A percentile compares a stretch with the other conserved stretches of the same genome.
Conservation (phyloP, 2,329 filamentous ascomycete genomes). For the Aureobasidium sp. region DNA sequence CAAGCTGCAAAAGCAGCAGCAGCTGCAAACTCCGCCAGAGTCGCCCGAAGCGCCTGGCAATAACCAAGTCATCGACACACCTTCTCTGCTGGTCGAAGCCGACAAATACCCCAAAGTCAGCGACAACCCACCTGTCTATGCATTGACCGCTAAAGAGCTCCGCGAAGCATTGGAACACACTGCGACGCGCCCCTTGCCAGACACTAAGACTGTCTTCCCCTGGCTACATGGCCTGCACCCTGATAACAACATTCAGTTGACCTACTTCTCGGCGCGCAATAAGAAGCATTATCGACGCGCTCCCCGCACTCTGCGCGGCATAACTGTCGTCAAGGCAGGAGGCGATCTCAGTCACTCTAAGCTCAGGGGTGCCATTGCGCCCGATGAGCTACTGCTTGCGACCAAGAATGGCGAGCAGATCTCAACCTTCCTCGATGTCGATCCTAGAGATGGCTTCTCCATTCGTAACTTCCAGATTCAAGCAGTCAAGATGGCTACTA, state of each 20-base stretch:
- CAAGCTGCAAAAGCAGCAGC: slow-evolving; percentile 31
- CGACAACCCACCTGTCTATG: slow-evolving; percentile 57
- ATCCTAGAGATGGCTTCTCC: slow-evolving; percentile 85
- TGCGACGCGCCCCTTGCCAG: slow-evolving; percentile 72
- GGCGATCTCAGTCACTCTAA: slow-evolving; percentile 66
- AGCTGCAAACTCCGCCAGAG: slow-evolving; percentile 29
- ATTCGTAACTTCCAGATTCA: slow-evolving; percentile 98
- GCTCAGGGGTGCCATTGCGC: slow-evolving; percentile 78
- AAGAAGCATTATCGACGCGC: slow-evolving; percentile 56
- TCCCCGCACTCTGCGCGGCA: slow-evolving; percentile 67
- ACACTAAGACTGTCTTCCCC: slow-evolving; percentile 81
- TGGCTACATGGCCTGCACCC: slow-evolving; percentile 93
- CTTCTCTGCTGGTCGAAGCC: slow-evolving; percentile 69
- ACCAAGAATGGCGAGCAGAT: slow-evolving; percentile 32
- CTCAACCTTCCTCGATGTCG: slow-evolving; percentile 67
- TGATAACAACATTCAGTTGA: slow-evolving; percentile 77
- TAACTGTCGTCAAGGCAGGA: slow-evolving; percentile 83
- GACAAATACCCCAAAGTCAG: slow-evolving; percentile 50
- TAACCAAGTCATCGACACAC: slow-evolving; percentile 47
- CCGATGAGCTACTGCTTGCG: slow-evolving; percentile 65
- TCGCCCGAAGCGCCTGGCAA: slow-evolving; percentile 50
- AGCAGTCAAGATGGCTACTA: slow-evolving; percentile 72
- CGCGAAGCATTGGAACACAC: slow-evolving; percentile 66
- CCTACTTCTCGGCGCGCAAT: slow-evolving; percentile 77
- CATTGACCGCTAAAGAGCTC: slow-evolving; percentile 60